Percentiles rank a stretch among this genome's conserved stretches.
Conservation (phyloP, 306 rosid species). For the Trichosanthes cucumerina region DNA sequence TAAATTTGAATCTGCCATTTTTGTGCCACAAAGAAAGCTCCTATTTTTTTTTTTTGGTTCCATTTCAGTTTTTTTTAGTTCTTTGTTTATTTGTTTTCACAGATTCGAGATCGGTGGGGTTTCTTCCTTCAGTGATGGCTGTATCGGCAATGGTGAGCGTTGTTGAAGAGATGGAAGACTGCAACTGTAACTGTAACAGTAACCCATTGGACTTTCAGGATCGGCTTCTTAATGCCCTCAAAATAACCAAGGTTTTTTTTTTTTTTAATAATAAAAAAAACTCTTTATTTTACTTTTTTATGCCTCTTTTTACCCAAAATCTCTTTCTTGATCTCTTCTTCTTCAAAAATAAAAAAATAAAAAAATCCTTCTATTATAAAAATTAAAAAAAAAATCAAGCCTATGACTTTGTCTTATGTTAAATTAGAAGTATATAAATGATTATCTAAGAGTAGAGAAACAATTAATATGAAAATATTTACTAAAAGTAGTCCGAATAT, state of each 20-base stretch:
- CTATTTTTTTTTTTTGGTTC: not conserved
- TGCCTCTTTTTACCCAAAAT: not conserved
- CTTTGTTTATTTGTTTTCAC: not conserved
- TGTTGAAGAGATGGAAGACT: constrained; percentile 56
- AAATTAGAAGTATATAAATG: not conserved
- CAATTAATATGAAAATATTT: not conserved
- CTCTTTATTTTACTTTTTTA: no score
- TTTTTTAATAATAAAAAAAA: no score
- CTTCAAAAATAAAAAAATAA: not conserved
- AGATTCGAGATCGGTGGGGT: constrained; percentile 76
- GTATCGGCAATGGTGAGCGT: constrained; percentile 77
- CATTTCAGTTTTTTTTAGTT: not conserved
- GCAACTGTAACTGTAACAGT: constrained; percentile 42
- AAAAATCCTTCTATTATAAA: no score
- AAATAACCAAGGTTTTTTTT: constrained; percentile 49
- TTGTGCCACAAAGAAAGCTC: not conserved
- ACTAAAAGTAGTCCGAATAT: not conserved
- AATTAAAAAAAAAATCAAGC: not conserved
- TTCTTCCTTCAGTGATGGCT: constrained; percentile 86
- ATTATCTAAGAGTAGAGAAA: not conserved
- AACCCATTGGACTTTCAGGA: constrained; percentile 43
- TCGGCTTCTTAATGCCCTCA: constrained; percentile 64
- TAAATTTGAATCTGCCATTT: constrained; percentile 18
- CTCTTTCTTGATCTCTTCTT: not conserved
- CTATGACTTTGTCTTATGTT: not conserved